A percentile compares a stretch with the other conserved stretches of the same genome.
These are phyloP conservation scores for Polytolypa hystricis DNA, from an alignment of 2,329 filamentous ascomycete genomes.

Conservation along the genomic window DNA sequence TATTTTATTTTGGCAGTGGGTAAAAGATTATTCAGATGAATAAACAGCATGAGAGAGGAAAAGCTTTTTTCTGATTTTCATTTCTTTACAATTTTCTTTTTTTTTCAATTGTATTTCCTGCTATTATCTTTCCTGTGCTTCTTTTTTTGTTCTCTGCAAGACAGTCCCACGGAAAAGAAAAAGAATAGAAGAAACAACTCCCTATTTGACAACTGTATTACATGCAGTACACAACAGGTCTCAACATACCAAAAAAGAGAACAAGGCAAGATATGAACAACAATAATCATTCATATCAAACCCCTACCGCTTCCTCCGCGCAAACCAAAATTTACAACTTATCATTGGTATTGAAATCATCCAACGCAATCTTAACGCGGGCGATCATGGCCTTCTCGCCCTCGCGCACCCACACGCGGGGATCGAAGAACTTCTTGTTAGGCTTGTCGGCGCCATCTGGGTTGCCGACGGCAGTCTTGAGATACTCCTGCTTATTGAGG, in stretches of 20 bases:
- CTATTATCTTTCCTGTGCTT: background rate
- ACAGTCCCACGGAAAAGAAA: too few species aligned
- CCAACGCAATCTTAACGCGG: constrained; percentile 68
- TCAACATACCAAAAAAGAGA: too few species aligned
- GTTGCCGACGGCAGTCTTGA: constrained; percentile 79
- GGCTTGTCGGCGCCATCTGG: constrained; percentile 93
- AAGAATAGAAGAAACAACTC: background rate
- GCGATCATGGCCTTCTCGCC: constrained; percentile 93
- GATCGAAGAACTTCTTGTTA: constrained; percentile 95
- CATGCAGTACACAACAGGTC: too few species aligned
- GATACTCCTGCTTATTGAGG: constrained; percentile 88
- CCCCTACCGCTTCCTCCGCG: background rate
- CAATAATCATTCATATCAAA: background rate
- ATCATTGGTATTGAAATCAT: constrained; percentile 81
- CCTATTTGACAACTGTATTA: background rate
- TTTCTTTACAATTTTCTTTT: background rate
- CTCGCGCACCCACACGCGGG: constrained; percentile 82
- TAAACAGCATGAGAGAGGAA: too few species aligned
- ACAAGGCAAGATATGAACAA: background rate
- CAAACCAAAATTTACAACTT: constrained; percentile 53
- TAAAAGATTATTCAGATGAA: too few species aligned
- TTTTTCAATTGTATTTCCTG: too few species aligned
- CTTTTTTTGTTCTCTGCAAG: background rate
- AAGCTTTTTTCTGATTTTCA: background rate
- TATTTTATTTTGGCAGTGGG: too few species aligned